Evolutionary conservation across 2,329 filamentous ascomycete genomes (phyloP).

Genomic region (Teratosphaeria destructans): DNA sequence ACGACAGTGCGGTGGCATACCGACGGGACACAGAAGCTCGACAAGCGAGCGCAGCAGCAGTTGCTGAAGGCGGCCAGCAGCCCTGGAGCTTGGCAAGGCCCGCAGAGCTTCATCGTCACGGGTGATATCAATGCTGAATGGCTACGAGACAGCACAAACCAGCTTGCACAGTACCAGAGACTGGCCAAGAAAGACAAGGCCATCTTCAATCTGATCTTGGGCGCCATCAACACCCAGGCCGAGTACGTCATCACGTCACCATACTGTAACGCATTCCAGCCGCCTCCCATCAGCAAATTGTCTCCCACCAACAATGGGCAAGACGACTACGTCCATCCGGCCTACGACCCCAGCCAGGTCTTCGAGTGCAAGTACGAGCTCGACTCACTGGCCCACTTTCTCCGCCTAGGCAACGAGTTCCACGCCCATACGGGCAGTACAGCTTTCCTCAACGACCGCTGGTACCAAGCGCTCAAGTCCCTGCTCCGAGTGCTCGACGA

Average conservation of each 20-base stretch:
- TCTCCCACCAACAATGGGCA: conserved; percentile 65
- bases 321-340: conserved; percentile 72
- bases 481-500: conserved; percentile 64
- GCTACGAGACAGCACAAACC: conserved; percentile 87
- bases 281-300: conserved; percentile 72
- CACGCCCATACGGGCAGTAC: conserved; percentile 66
- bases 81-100: conserved; percentile 62
- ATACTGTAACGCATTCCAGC: conserved; percentile 98
- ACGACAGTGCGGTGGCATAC: conserved; percentile 85
- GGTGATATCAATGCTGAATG: conserved; percentile 90
- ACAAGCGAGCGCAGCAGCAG: conserved; percentile 27
- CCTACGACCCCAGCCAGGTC: conserved; percentile 72
- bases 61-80: conserved; percentile 4
- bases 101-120: conserved; percentile 87
- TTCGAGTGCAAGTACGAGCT: conserved; percentile 99
- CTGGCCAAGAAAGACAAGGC: conserved; percentile 71
- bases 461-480: conserved; percentile 66
- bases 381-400: conserved; percentile 86
- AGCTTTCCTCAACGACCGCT: conserved; percentile 68
- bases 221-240: conserved; percentile 90
- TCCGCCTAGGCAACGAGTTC: conserved; percentile 78
- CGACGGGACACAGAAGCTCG: conserved; percentile 44
- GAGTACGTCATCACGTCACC: conserved; percentile 91
- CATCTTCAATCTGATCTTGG: conserved; percentile 71
- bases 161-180: conserved; percentile 78